Evolutionary conservation across 306 rosid species (phyloP), one percentile per base, ranked within the genome.

Genomic region (Rosa multiflora): DNA sequence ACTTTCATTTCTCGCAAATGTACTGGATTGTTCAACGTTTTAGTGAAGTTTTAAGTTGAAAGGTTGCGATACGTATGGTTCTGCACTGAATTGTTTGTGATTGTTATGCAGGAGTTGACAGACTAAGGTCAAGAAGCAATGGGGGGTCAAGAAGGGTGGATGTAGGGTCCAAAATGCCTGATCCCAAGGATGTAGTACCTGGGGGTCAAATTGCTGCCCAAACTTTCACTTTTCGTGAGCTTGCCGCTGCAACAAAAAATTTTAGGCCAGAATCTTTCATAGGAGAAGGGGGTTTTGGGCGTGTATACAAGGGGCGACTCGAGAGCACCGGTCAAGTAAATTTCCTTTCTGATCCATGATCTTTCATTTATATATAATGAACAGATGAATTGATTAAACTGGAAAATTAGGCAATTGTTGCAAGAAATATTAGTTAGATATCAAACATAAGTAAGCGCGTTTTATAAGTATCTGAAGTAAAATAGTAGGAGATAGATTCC

Each of bases 271-370:
- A 94, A 58, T 90, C 87, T 72, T 94, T 94, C 82, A 69, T 94
- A 23, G 98, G 98, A 78, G 98, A 94, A 88, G 98, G 98, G 77
- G 98, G 98, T 40, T 94, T 94, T 59, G 98, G 98, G 55, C 90
- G 97, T 72, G 98, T 94, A 47, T 94, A 94, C 86, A 94, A 89
- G 87, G 98, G 98, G 55, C 87, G 77, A 37, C 91, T 94, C 0
- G 98, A 94, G 83, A 86, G 90, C 85, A 88, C 94, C 21, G 88
- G 88, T 75, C 98, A 94, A 92, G 98, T 94, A 87, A 75, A 72
- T 79, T 48, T 40, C 52, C 52, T 72, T 70, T 37, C 35, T 46
- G 37, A 61, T 73, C 62, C 43, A 59, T 39, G 23, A 42, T 40
- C 67, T 73, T 12, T 35, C 29, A 40, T 4, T 48, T 32, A 26